These are phyloP conservation scores for Arxiozyma telluris DNA, from an alignment of 1,139 yeast genomes.

Conservation along the genomic window DNA sequence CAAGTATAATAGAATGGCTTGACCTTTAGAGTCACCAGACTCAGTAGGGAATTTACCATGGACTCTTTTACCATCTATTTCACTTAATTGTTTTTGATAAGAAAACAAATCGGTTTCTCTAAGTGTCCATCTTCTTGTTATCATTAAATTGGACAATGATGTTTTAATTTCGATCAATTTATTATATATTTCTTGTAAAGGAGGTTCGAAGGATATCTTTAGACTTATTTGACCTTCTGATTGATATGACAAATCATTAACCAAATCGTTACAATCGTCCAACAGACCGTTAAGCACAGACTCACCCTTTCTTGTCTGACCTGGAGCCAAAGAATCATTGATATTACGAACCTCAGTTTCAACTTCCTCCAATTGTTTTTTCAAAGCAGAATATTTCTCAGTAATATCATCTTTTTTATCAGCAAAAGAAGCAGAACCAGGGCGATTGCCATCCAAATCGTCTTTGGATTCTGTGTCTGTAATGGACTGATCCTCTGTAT, in stretches of 20 bases:
- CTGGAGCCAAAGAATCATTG: constrained; percentile 29
- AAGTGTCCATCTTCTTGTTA: constrained; percentile 94
- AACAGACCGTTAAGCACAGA: constrained; percentile 61
- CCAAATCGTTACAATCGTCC: constrained; percentile 72
- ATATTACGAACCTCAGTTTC: constrained; percentile 36
- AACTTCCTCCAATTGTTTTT: constrained; percentile 35
- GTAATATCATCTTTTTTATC: constrained; percentile 18
- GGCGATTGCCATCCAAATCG: constrained; percentile 9
- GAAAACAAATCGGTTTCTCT: constrained; percentile 87
- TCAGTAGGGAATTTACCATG: constrained; percentile 43
- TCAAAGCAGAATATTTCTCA: constrained; percentile 30
- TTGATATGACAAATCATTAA: constrained; percentile 61
- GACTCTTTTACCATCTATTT: constrained; percentile 61
- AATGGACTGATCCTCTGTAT: not conserved
- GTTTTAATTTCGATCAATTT: constrained; percentile 56
- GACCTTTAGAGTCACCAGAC: constrained; percentile 38
- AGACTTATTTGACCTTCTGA: constrained; percentile 32
- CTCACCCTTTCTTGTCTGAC: constrained; percentile 39
- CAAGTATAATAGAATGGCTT: constrained; percentile 63
- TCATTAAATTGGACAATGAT: constrained; percentile 67
- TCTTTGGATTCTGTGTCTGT: not conserved
- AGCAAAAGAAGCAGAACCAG: constrained; percentile 12
- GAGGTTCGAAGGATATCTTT: constrained; percentile 37
- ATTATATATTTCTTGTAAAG: constrained; percentile 43
- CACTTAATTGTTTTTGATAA: constrained; percentile 64